phyloP scores from a whole-genome alignment of 441 rosid species.

The Eruca vesicaria region DNA sequence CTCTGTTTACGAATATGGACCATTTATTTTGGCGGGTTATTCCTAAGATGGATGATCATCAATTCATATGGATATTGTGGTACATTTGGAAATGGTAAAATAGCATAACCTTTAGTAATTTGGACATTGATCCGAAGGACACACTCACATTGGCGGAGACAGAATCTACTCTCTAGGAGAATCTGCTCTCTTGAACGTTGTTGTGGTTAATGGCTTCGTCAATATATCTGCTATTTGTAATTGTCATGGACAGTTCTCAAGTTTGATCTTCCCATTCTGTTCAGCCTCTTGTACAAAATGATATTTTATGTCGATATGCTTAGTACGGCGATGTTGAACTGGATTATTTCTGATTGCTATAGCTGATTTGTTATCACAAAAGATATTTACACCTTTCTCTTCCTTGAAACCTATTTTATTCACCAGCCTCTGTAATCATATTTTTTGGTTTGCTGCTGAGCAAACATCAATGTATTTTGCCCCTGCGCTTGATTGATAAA shows the following conservation, averaged over 20 bases:
- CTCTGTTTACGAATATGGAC: no score
- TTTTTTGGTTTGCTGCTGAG: background rate
- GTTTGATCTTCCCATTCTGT: background rate
- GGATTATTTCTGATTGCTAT: background rate
- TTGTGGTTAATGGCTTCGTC: background rate
- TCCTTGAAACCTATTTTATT: background rate
- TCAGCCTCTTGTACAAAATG: background rate
- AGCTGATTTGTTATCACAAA: background rate
- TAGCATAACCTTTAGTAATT: no score
- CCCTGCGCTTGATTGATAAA: background rate
- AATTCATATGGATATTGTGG: no score
- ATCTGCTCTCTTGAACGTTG: background rate
- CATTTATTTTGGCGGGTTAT: no score
- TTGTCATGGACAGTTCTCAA: background rate
- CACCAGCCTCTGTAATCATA: background rate
- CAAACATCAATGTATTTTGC: background rate
- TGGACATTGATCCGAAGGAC: no score
- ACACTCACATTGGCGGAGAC: no score
- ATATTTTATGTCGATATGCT: background rate
- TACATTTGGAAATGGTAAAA: no score
- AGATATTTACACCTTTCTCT: background rate
- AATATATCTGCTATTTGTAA: background rate
- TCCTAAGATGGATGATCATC: no score
- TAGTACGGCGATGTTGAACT: background rate
- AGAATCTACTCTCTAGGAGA: no score